A percentile compares a stretch with the other conserved stretches of the same genome.
These are phyloP conservation scores for Trichoderma guizhouense DNA, from an alignment of 2,329 filamentous ascomycete species.

Conservation along the genomic window DNA sequence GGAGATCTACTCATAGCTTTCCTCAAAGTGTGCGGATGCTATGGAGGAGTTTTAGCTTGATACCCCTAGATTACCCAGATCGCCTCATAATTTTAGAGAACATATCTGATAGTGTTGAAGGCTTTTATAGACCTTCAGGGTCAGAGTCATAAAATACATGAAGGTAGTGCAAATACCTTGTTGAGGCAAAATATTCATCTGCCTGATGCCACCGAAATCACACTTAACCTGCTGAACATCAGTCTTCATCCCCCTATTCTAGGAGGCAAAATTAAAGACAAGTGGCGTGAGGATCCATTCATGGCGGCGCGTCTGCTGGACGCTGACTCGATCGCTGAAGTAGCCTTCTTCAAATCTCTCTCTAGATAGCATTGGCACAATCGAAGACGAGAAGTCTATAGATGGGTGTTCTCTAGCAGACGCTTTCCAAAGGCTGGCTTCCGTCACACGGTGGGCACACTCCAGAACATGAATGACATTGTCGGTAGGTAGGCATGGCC, in stretches of 20 bases:
- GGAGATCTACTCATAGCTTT: rapidly evolving
- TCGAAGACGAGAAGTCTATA: not conserved
- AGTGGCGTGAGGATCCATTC: not conserved
- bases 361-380: not conserved
- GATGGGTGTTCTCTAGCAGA: not conserved
- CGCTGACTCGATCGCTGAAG: rapidly evolving
- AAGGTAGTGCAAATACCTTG: too few species aligned
- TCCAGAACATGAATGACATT: too few species aligned
- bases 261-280: too few species aligned
- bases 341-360: not conserved
- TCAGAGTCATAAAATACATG: too few species aligned
- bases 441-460: not conserved
- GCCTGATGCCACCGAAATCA: too few species aligned
- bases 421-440: not conserved
- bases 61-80: not conserved
- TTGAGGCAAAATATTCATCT: too few species aligned
- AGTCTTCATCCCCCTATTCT: too few species aligned
- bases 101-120: too few species aligned
- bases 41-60: not conserved
- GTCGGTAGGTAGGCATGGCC: too few species aligned
- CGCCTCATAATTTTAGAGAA: not conserved
- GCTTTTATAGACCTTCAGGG: too few species aligned
- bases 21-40: rapidly evolving
- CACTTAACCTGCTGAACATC: too few species aligned
- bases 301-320: not conserved